These are phyloP conservation scores for Tuber magnatum DNA, from an alignment of 495 filamentous ascomycete genomes.

Conservation along the genomic window DNA sequence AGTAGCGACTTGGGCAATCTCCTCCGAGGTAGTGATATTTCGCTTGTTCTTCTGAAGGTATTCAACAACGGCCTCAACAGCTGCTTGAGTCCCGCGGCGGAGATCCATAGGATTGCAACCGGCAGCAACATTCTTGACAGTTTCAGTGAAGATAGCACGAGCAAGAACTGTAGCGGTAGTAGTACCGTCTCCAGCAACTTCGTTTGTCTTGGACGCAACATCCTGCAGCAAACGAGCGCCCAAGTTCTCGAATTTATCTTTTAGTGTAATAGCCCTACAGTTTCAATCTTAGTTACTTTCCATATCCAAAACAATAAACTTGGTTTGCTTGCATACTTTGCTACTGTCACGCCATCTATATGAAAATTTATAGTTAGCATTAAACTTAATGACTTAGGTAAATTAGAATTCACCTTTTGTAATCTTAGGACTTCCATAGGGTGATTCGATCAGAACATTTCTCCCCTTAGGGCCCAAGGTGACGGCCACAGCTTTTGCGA, in stretches of 20 bases:
- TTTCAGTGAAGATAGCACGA: constrained; percentile 98
- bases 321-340: constrained; percentile 29
- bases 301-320: neutral
- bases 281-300: constrained; percentile 28
- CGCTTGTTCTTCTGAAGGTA: constrained; percentile 90
- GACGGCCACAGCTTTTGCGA: constrained; percentile 91
- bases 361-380: constrained; percentile 40
- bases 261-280: constrained; percentile 66
- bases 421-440: constrained; percentile 97
- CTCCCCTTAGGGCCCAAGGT: constrained; percentile 96
- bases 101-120: constrained; percentile 99
- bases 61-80: constrained; percentile 86
- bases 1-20: constrained; percentile 96
- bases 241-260: constrained; percentile 99
- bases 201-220: constrained; percentile 98
- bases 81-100: constrained; percentile 89
- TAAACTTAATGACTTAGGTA: constrained; percentile 10
- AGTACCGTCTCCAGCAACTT: constrained; percentile 95
- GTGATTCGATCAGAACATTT: constrained; percentile 95
- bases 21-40: constrained; percentile 92
- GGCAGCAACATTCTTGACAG: constrained; percentile 98
- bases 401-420: constrained; percentile 71
- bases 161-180: constrained; percentile 96
- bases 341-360: constrained; percentile 41
- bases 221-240: constrained; percentile 94